Base-by-base conservation (phyloP, 164 flowering plant species). In the Liriodendron chinense region DNA sequence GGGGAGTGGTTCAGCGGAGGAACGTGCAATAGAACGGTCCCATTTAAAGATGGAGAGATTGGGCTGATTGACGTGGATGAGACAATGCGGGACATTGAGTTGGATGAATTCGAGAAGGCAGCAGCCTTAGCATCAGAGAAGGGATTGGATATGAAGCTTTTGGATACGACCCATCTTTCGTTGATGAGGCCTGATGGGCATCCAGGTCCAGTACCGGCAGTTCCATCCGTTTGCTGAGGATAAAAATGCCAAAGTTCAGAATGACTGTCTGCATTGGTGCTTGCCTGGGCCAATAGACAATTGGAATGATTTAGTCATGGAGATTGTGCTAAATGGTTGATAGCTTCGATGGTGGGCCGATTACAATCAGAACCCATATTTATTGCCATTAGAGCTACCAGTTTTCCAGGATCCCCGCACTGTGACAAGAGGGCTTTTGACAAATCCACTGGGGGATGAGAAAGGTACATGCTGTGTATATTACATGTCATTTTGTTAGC, bases 221-320 rank as follows among this genome's bases (percentile, higher is more conserved):
- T 87, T 83, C 73, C 80, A 89, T 59, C 98, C 99, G 8, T 93
- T 92, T 69, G 89, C 90, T 0, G n/a, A 82, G 72, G 87, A 79
- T 71, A 83, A 86, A 74, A 85, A 87, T 20, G 89, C 89, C 0
- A 72, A 48, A 64, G 88, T 89, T 20, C 87, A 82, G 72, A 87
- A 83, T 78, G 99, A 96, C 65, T 96, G 99, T 78, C 67, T 96
- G 81, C 98, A 94, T 77, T 96, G 98, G 98, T 93, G 98, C 82
- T 78, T 93, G 78, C 98, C 98, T 0, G 98, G 98, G 22, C 98
- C 98, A 2, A 89, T 94, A 9, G 97, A 94, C 74, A 75, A 86
- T 50, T 92, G 93, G 97, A 95, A 91, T 69, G 94, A 95, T 80
- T 76, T 95, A 65, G 79, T 95, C 21, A 88, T 93, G 94, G 70